Conservation (phyloP, 2,329 filamentous ascomycete species). For the Trichophaea hybrida region DNA sequence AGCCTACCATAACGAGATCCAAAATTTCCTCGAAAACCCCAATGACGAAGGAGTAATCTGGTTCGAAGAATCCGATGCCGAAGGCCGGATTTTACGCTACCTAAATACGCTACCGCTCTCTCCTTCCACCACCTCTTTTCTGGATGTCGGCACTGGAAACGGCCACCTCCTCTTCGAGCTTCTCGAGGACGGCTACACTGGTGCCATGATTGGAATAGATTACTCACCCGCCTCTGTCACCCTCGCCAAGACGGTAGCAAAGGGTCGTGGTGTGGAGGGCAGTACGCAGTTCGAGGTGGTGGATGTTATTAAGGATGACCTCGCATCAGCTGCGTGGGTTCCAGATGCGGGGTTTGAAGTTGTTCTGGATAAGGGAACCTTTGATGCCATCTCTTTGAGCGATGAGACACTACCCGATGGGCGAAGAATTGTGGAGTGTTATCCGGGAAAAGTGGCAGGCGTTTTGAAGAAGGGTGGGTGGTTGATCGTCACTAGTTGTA, state of each 20-base stretch:
- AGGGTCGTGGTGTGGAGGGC: slow-evolving; percentile 28
- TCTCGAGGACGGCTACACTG: slow-evolving; percentile 33
- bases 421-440: slow-evolving; percentile 56
- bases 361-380: slow-evolving; percentile 94
- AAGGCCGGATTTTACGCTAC: slow-evolving; percentile 61
- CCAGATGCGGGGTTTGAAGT: slow-evolving; percentile 56
- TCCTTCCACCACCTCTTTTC: slow-evolving; percentile 40
- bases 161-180: slow-evolving; percentile 80
- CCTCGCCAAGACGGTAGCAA: slow-evolving; percentile 53
- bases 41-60: slow-evolving; percentile 78
- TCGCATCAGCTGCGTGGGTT: slow-evolving; percentile 14
- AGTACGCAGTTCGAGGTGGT: slow-evolving; percentile 38
- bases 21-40: slow-evolving; percentile 57
- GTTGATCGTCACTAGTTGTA: slow-evolving; percentile 85
- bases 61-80: slow-evolving; percentile 89
- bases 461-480: slow-evolving; percentile 57
- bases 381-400: slow-evolving; percentile 79
- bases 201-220: slow-evolving; percentile 70
- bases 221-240: slow-evolving; percentile 63
- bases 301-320: slow-evolving; percentile 36
- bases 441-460: slow-evolving; percentile 51
- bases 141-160: slow-evolving; percentile 90
- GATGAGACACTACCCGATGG: slow-evolving; percentile 38
- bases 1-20: slow-evolving; percentile 56
- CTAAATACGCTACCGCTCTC: slow-evolving; percentile 38